phyloP scores from a whole-genome alignment of 2,329 filamentous ascomycete genomes.

The Phialophora expanda region DNA sequence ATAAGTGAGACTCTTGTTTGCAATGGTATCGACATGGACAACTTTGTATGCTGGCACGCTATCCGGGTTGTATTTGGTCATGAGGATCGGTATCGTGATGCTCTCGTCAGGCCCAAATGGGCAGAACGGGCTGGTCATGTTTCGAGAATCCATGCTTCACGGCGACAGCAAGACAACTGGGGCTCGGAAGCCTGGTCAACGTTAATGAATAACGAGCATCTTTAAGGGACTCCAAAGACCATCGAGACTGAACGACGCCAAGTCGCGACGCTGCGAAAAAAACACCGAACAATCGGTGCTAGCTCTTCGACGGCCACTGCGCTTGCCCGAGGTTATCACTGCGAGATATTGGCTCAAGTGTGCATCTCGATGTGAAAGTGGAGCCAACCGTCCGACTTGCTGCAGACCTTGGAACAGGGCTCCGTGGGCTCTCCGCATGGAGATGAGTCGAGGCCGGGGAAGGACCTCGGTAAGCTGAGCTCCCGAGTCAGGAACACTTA shows the following conservation, averaged over 20 bases:
- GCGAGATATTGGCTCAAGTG: background rate
- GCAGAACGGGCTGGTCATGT: conserved; percentile 14
- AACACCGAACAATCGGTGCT: background rate
- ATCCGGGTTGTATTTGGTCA: conserved; percentile 41
- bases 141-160: conserved; percentile 3
- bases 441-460: background rate
- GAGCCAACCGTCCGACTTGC: background rate
- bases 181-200: background rate
- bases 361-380: background rate
- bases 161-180: background rate
- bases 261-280: background rate
- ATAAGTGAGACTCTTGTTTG: conserved; percentile 40
- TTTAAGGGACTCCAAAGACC: background rate
- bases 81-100: conserved; percentile 40
- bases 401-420: background rate
- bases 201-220: background rate
- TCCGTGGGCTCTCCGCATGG: background rate
- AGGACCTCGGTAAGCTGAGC: conserved; percentile 1
- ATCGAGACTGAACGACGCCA: background rate
- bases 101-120: conserved; percentile 22
- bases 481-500: background rate
- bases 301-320: background rate
- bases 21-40: conserved; percentile 40
- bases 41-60: conserved; percentile 38
- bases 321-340: conserved; percentile 1